phyloP scores from a whole-genome alignment of 2,329 filamentous ascomycete genomes.

The Nigrospora oryzae region DNA sequence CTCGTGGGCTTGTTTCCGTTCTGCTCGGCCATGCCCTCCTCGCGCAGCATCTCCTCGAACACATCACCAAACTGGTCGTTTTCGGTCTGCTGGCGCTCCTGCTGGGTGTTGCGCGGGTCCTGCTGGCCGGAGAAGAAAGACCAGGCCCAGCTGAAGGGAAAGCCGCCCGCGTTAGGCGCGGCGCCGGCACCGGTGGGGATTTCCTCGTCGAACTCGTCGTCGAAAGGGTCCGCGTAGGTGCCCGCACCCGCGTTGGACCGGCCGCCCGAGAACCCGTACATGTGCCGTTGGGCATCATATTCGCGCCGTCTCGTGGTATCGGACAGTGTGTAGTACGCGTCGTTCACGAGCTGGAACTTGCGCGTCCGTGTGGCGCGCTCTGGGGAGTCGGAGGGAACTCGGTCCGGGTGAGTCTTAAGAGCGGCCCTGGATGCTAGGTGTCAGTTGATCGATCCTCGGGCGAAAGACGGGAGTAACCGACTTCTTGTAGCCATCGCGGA shows the following conservation, averaged over 20 bases:
- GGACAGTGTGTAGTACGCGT: conserved; percentile 87
- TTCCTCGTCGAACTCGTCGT: conserved; percentile 31
- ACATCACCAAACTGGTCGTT: conserved; percentile 80
- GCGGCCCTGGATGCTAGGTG: conserved; percentile 53
- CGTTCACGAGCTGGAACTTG: conserved; percentile 85
- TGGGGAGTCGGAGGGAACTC: conserved; percentile 74
- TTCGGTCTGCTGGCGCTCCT: conserved; percentile 46
- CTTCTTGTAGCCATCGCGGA: conserved; percentile 94
- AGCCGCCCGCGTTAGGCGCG: conserved; percentile 20
- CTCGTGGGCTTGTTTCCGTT: conserved; percentile 45
- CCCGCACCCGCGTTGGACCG: conserved; percentile 26
- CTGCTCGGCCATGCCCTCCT: conserved; percentile 75
- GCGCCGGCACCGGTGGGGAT: conserved; percentile 31
- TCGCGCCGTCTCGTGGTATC: conserved; percentile 69
- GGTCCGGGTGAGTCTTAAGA: conserved; percentile 87
- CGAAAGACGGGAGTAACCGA: conserved; percentile 20
- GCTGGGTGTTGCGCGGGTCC: conserved; percentile 25
- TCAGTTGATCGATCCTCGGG: conserved; percentile 6
- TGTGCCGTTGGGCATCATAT: conserved; percentile 67
- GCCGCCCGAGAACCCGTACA: conserved; percentile 36
- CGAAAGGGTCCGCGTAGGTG: conserved; percentile 34
- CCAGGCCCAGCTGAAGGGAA: conserved; percentile 71
- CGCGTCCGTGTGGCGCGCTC: conserved; percentile 76
- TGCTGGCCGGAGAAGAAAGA: conserved; percentile 41
- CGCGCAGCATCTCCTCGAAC: conserved; percentile 83